Percentiles rank a stretch among this genome's conserved stretches.
These are phyloP conservation scores for Torulaspora maleeae DNA, from an alignment of 805 yeast species.

Conservation along the genomic window DNA sequence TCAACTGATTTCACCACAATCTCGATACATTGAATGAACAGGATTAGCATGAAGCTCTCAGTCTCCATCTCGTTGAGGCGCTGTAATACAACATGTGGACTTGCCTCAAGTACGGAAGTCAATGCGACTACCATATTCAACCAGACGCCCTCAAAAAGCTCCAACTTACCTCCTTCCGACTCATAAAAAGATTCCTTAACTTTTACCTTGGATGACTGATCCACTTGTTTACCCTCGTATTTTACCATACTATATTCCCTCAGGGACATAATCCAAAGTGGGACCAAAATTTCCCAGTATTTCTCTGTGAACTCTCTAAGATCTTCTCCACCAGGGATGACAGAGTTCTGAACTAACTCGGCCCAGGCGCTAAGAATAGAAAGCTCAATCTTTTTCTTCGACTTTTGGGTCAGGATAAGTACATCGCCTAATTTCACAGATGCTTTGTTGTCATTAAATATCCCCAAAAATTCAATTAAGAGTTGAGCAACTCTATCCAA, in stretches of 20 bases:
- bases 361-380: constrained; percentile 75
- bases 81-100: constrained; percentile 42
- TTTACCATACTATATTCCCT: constrained; percentile 68
- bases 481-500: constrained; percentile 57
- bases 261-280: constrained; percentile 74
- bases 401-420: constrained; percentile 41
- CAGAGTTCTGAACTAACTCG: constrained; percentile 40
- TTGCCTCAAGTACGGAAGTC: constrained; percentile 55
- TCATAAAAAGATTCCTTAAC: constrained; percentile 6
- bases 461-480: constrained; percentile 62
- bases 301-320: constrained; percentile 48
- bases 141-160: constrained; percentile 55
- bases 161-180: constrained; percentile 15
- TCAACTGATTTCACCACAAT: constrained; percentile 47
- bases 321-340: constrained; percentile 33
- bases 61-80: constrained; percentile 51
- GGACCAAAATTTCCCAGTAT: constrained; percentile 56
- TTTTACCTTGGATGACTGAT: constrained; percentile 27
- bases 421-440: constrained; percentile 53
- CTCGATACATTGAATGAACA: constrained; percentile 81
- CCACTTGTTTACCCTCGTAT: constrained; percentile 42
- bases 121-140: constrained; percentile 71
- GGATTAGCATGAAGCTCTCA: constrained; percentile 64
- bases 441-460: constrained; percentile 33
- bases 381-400: constrained; percentile 52